Evolutionary conservation across 73 alveolate genomes (phyloP).

Genomic region (Paramecium biaurelia): DNA sequence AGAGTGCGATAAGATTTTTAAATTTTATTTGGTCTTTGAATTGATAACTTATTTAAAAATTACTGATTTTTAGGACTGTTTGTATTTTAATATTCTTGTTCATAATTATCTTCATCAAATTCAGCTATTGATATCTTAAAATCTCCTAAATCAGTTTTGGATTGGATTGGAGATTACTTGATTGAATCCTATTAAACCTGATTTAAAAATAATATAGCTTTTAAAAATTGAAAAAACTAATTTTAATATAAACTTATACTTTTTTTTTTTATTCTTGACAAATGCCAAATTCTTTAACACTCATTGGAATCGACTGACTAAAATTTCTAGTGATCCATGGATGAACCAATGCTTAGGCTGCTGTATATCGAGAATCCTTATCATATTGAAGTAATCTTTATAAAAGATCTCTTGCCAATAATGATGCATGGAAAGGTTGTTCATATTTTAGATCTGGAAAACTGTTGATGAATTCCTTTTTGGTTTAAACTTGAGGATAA

Average conservation of each 20-base stretch:
- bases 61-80: neutral
- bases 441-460: constrained; percentile 16
- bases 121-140: neutral
- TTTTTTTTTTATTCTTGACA: neutral
- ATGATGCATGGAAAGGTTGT: neutral
- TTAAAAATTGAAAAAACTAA: neutral
- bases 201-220: neutral
- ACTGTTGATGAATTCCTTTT: neutral
- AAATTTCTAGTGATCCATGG: constrained; percentile 63
- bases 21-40: neutral
- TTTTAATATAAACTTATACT: neutral
- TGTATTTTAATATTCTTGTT: neutral
- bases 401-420: constrained; percentile 47
- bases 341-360: constrained; percentile 27
- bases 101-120: neutral
- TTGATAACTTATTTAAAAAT: neutral
- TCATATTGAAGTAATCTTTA: constrained; percentile 35
- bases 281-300: constrained; percentile 24
- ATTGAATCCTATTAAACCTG: neutral
- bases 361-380: constrained; percentile 39
- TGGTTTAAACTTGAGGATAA: neutral
- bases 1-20: neutral
- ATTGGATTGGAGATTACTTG: neutral
- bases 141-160: neutral
- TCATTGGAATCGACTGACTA: constrained; percentile 23